A percentile compares a stretch with the other conserved stretches of the same genome.
Evolutionary conservation across 2,329 filamentous ascomycete genomes (phyloP).

Genomic region (Colletotrichum plurivorum): DNA sequence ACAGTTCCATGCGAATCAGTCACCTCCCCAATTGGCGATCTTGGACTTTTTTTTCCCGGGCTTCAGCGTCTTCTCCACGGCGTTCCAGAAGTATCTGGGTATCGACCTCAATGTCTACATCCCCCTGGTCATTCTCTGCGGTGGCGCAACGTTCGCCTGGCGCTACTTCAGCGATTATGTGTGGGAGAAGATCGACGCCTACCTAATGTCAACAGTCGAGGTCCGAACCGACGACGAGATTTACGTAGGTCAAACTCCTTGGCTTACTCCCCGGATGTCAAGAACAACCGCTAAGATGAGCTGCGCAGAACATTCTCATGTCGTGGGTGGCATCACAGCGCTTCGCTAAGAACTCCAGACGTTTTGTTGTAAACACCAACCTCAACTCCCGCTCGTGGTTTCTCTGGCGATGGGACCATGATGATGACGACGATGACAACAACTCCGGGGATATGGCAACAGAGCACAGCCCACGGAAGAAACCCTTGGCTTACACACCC

Average conservation of each 20-base stretch:
- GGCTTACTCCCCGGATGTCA: not conserved
- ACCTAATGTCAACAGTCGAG: constrained; percentile 77
- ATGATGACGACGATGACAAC: constrained; percentile 63
- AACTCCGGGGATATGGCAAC: constrained; percentile 47
- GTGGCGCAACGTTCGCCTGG: constrained; percentile 64
- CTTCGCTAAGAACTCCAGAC: constrained; percentile 71
- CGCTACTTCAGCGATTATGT: constrained; percentile 66
- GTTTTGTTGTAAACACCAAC: constrained; percentile 76
- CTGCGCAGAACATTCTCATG: constrained; percentile 72
- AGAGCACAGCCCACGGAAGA: constrained; percentile 55
- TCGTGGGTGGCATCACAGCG: constrained; percentile 75
- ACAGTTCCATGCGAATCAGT: constrained; percentile 6
- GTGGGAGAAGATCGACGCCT: constrained; percentile 61
- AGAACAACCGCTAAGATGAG: constrained; percentile 6
- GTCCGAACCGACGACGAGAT: constrained; percentile 79
- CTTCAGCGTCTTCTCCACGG: constrained; percentile 70
- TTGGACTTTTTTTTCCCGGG: constrained; percentile 77
- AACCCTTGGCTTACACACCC: constrained; percentile 74
- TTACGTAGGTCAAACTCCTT: constrained; percentile 55
- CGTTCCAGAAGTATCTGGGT: constrained; percentile 69
- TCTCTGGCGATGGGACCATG: constrained; percentile 60
- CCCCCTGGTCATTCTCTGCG: constrained; percentile 66
- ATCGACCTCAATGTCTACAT: constrained; percentile 76
- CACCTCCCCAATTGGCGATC: constrained; percentile 58
- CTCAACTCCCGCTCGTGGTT: constrained; percentile 67